Base-by-base conservation (phyloP, 108 stramenopile genomes). In the Skeletonema marinoi region DNA sequence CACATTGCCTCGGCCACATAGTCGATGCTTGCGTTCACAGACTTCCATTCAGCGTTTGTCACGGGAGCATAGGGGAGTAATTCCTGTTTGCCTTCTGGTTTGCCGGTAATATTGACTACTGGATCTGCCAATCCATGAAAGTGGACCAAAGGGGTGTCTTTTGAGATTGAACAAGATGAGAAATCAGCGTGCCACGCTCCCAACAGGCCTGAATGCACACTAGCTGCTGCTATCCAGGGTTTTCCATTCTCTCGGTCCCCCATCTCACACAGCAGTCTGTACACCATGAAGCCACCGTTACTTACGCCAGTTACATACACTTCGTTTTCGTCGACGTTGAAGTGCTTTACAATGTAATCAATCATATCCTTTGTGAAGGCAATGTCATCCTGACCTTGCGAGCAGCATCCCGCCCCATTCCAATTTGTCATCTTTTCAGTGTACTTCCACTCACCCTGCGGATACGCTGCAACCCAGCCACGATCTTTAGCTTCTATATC, bases 401-500 rank as follows among this genome's bases (percentile, higher is more conserved):
- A 62, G 2, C 61, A 62, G 61, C 61, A 62, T 19, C 61, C 61
- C 14, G 32, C 61, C 31, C 32, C 61, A 29, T 62, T 62, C 61
- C 61, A 62, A 29, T 32, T 33, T 16, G 31, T 16, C 25, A 62
- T 29, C 33, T 16, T 19, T 62, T n/a, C 16, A 60, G 10, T 8
- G 39, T 3, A 50, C n/a, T 3, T 50, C 17, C 16, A 19, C 4
- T 50, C 17, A 19, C 48, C 48, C n/a, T 50, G 48, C 6, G 48
- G 48, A 50, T 50, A 50, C 17, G 12, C n/a, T n/a, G 48, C 48
- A 50, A 50, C 4, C 48, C 48, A 50, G 48, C 17, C 48, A 4
- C 48, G 48, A 17, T 50, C n/a, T 17, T 19, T 50, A n/a, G 48
- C 48, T 50, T 50, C 17, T 50, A 17, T n/a, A 50, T 50, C 48